Conservation (phyloP, 306 rosid species). For the Erythrophleum fordii region DNA sequence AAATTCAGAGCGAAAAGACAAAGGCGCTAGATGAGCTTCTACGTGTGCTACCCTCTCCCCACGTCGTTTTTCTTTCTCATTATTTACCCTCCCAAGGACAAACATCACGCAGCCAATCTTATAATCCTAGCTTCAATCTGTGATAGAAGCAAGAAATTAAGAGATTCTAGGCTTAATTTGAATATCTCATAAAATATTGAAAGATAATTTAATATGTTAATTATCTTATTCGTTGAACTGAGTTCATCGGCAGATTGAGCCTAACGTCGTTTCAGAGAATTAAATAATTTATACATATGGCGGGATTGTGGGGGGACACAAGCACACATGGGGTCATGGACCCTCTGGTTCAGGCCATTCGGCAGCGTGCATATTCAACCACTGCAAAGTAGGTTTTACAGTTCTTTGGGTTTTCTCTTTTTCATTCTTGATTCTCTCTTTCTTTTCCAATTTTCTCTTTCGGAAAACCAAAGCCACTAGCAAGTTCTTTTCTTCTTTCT, state of each 20-base stretch:
- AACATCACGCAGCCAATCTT: too few species aligned
- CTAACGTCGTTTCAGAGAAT: not conserved
- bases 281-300: too few species aligned
- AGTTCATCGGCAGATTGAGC: not conserved
- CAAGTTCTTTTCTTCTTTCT: not conserved
- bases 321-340: not conserved
- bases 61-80: too few species aligned
- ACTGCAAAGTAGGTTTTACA: slow-evolving; percentile 2
- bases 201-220: not conserved
- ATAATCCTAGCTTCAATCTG: too few species aligned
- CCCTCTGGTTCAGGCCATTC: not conserved
- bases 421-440: not conserved
- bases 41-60: too few species aligned
- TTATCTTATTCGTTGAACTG: not conserved
- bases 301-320: slow-evolving; percentile 2
- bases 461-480: not conserved
- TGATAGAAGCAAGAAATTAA: too few species aligned
- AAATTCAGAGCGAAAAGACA: slow-evolving; percentile 15
- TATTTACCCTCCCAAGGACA: too few species aligned
- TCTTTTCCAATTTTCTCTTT: not conserved
- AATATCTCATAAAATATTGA: not conserved
- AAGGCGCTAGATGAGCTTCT: slow-evolving; percentile 10
- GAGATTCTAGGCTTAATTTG: too few species aligned
- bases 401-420: not conserved
- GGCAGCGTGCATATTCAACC: slow-evolving; percentile 14